A percentile compares a stretch with the other conserved stretches of the same genome.
Evolutionary conservation across 23 red algal species (phyloP).

Genomic region (Cyanidioschyzon merolae): DNA sequence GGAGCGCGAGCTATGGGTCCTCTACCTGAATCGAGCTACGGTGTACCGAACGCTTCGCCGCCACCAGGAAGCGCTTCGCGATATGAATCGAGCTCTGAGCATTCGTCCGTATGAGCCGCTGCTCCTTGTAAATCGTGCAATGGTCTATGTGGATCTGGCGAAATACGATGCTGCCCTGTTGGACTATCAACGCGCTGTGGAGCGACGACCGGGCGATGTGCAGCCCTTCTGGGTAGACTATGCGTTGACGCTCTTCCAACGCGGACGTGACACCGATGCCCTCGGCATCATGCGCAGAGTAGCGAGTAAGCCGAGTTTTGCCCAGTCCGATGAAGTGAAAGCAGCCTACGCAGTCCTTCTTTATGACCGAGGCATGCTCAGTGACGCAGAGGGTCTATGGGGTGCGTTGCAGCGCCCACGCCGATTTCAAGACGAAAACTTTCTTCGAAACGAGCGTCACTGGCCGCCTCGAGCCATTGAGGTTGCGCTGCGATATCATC

Average conservation of each 20-base stretch:
- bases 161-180: constrained; percentile 66
- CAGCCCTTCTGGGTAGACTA: constrained; percentile 89
- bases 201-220: constrained; percentile 48
- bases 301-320: constrained; percentile 22
- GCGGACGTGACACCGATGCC: constrained; percentile 39
- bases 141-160: constrained; percentile 30
- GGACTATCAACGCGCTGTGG: constrained; percentile 68
- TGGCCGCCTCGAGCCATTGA: constrained; percentile 69
- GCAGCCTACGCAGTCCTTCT: constrained; percentile 56
- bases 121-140: constrained; percentile 57
- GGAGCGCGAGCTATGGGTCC: constrained; percentile 58
- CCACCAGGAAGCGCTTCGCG: constrained; percentile 29
- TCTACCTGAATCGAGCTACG: constrained; percentile 64
- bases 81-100: constrained; percentile 14
- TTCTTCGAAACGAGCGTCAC: constrained; percentile 34
- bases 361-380: constrained; percentile 40
- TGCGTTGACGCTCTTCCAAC: constrained; percentile 59
- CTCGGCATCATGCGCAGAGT: constrained; percentile 70
- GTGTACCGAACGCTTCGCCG: constrained; percentile 23
- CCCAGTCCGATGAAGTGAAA: constrained; percentile 38
- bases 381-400: constrained; percentile 72
- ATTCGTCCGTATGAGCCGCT: constrained; percentile 28
- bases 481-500: constrained; percentile 38
- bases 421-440: constrained; percentile 31
- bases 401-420: constrained; percentile 50